Percentiles rank a stretch among this genome's conserved stretches.
Evolutionary conservation across 1,139 yeast species (phyloP).

Genomic region (Candida sanyaensis): DNA sequence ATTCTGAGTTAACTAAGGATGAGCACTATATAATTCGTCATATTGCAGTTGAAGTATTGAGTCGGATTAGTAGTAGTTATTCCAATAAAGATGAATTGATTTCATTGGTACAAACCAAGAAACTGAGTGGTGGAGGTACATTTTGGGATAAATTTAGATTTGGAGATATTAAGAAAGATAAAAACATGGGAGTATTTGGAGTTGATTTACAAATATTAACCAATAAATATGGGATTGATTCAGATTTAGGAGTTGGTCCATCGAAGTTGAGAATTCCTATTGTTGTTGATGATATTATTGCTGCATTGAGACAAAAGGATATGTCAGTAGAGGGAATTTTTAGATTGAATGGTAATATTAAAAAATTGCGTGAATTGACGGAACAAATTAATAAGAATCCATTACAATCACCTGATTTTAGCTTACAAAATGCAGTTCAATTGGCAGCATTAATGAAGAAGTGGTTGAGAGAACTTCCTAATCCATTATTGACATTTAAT

Average conservation of each 20-base stretch:
- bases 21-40: conserved; percentile 70
- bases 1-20: conserved; percentile 65
- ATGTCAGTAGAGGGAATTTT: conserved; percentile 97
- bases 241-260: conserved; percentile 87
- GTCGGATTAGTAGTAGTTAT: conserved; percentile 37
- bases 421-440: conserved; percentile 85
- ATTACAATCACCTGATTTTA: conserved; percentile 67
- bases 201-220: conserved; percentile 72
- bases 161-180: conserved; percentile 32
- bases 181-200: conserved; percentile 64
- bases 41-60: conserved; percentile 66
- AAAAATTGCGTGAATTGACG: conserved; percentile 72
- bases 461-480: conserved; percentile 90
- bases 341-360: conserved; percentile 94
- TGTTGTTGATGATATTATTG: conserved; percentile 81
- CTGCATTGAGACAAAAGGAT: conserved; percentile 86
- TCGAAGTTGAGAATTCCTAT: conserved; percentile 79
- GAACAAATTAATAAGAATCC: conserved; percentile 78
- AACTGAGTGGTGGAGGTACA: conserved; percentile 36
- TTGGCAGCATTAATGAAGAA: conserved; percentile 91
- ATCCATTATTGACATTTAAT: conserved; percentile 78
- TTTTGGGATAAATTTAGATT: conserved; percentile 76
- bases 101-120: conserved; percentile 56
- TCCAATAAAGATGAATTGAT: conserved; percentile 54
- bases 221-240: conserved; percentile 78